A percentile compares a stretch with the other conserved stretches of the same genome.
Evolutionary conservation across 805 yeast species (phyloP).

Genomic region (Monosporozyma yasuniensis): DNA sequence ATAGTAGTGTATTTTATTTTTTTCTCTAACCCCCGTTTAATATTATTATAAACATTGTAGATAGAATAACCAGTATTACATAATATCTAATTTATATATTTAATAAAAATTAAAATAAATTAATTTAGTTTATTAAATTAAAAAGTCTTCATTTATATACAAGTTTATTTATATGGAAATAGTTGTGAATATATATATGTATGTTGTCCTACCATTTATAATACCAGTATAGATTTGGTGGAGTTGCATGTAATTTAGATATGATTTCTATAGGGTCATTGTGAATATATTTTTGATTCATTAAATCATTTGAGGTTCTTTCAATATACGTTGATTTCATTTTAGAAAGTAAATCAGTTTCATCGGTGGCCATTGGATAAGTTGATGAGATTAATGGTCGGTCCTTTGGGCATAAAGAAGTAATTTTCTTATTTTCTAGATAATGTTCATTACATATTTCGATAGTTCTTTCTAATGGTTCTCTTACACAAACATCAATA

Average conservation of each 20-base stretch:
- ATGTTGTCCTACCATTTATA: slow-evolving; percentile 17
- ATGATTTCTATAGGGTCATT: slow-evolving; percentile 16
- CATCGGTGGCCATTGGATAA: slow-evolving; percentile 21
- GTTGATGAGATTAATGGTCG: slow-evolving; percentile 23
- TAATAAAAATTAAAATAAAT: background rate
- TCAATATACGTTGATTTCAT: slow-evolving; percentile 23
- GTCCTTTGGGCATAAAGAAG: slow-evolving; percentile 17
- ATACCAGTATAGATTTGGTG: slow-evolving; percentile 26
- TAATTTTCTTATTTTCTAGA: slow-evolving; percentile 28
- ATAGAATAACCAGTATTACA: slow-evolving; percentile 10
- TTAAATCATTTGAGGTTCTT: slow-evolving; percentile 18
- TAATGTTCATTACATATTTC: slow-evolving; percentile 26
- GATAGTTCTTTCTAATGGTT: slow-evolving; percentile 35
- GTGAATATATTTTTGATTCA: slow-evolving; percentile 13
- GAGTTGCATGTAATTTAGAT: slow-evolving; percentile 8
- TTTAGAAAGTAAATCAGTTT: slow-evolving; percentile 13
- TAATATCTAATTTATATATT: slow-evolving; percentile 1
- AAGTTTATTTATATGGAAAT: background rate
- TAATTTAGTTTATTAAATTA: background rate
- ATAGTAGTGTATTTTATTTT: slow-evolving; percentile 1
- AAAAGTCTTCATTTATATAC: background rate
- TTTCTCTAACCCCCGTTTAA: slow-evolving; percentile 1
- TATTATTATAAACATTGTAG: slow-evolving; percentile 11
- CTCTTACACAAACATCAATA: slow-evolving; percentile 44
- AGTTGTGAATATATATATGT: background rate